A percentile compares a stretch with the other conserved stretches of the same genome.
phyloP scores from a whole-genome alignment of 192 early-diverging fungal species.

The Thamnidium elegans region DNA sequence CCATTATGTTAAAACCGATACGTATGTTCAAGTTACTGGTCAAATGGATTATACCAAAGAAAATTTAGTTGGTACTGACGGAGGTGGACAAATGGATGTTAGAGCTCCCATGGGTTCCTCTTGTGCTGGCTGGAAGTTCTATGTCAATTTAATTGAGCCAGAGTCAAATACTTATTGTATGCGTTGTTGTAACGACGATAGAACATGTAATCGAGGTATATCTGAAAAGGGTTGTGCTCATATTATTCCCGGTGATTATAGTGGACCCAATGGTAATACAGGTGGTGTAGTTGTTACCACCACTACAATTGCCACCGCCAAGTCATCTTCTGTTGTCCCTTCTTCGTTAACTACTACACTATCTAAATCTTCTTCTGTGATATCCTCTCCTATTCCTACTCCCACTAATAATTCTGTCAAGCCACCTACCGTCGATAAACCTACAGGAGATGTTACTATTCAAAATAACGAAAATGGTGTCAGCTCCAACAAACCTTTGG shows the following conservation, averaged over 20 bases:
- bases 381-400: too few species aligned
- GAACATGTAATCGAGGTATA: constrained; percentile 44
- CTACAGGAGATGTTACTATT: neutral
- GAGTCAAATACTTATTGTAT: constrained; percentile 39
- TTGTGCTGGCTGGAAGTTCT: constrained; percentile 41
- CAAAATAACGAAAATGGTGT: neutral
- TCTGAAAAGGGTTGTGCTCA: constrained; percentile 42
- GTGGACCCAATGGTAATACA: constrained; percentile 16
- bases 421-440: neutral
- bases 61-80: constrained; percentile 37
- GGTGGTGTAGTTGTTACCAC: neutral
- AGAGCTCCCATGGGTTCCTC: constrained; percentile 40
- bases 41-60: constrained; percentile 41
- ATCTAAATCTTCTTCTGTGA: too few species aligned
- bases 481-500: neutral
- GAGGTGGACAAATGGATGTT: constrained; percentile 54
- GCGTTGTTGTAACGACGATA: constrained; percentile 42
- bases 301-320: neutral
- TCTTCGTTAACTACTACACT: neutral
- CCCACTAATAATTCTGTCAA: too few species aligned
- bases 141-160: constrained; percentile 47
- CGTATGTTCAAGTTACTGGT: constrained; percentile 53
- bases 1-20: constrained; percentile 30
- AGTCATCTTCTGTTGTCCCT: neutral
- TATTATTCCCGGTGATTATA: constrained; percentile 50